phyloP scores from a whole-genome alignment of 2,329 filamentous ascomycete species.

The Xylariales sp. region DNA sequence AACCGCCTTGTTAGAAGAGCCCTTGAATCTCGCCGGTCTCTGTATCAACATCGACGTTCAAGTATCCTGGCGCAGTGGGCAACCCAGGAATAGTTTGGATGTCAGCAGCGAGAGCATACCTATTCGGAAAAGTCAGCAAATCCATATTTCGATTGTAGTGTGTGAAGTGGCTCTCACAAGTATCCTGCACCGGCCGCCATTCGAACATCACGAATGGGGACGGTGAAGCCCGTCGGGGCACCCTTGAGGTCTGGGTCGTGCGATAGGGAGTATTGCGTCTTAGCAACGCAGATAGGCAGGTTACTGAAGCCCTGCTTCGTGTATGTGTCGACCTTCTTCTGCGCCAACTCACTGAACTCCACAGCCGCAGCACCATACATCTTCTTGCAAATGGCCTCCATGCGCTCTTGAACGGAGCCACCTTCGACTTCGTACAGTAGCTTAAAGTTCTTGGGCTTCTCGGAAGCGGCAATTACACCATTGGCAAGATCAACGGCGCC shows the following conservation, averaged over 20 bases:
- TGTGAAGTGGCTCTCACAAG: conserved; percentile 66
- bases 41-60: conserved; percentile 88
- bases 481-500: conserved; percentile 90
- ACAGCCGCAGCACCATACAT: conserved; percentile 95
- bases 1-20: conserved; percentile 75
- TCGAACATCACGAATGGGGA: conserved; percentile 93
- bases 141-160: background rate
- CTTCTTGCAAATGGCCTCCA: conserved; percentile 87
- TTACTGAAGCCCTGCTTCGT: conserved; percentile 91
- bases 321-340: conserved; percentile 97
- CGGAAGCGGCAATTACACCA: conserved; percentile 83
- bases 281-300: conserved; percentile 94
- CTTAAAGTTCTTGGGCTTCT: conserved; percentile 87
- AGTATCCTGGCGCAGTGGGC: conserved; percentile 92
- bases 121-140: conserved; percentile 56
- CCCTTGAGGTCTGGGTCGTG: conserved; percentile 96
- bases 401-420: conserved; percentile 81
- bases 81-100: conserved; percentile 98
- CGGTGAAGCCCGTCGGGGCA: conserved; percentile 91
- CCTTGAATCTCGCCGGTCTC: conserved; percentile 90
- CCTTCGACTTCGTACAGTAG: conserved; percentile 86
- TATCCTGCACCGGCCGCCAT: conserved; percentile 96
- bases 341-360: conserved; percentile 92
- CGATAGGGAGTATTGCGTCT: conserved; percentile 97
- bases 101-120: conserved; percentile 93